phyloP scores from a whole-genome alignment of 2,329 filamentous ascomycete species.

The Hypoxylon sp. region DNA sequence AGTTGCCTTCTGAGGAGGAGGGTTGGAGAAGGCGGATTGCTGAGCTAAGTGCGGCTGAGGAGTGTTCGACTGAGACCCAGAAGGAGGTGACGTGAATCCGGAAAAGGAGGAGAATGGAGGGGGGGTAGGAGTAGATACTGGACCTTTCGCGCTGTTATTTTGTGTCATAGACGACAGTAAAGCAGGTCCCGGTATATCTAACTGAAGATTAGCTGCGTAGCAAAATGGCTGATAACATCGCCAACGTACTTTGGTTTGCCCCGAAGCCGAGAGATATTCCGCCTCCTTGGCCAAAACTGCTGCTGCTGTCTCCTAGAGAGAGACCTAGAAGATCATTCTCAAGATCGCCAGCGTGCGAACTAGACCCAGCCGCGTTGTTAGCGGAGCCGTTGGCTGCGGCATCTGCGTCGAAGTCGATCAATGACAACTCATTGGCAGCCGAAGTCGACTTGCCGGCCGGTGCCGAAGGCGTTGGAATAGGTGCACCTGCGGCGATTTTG shows the following conservation, averaged over 20 bases:
- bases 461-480: slow-evolving; percentile 49
- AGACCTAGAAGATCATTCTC: slow-evolving; percentile 93
- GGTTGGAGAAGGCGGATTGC: slow-evolving; percentile 61
- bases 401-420: slow-evolving; percentile 89
- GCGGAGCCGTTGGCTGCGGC: slow-evolving; percentile 57
- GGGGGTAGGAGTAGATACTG: slow-evolving; percentile 55
- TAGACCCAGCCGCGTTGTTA: slow-evolving; percentile 58
- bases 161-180: slow-evolving; percentile 74
- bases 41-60: slow-evolving; percentile 64
- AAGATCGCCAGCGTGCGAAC: slow-evolving; percentile 72
- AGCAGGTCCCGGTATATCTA: slow-evolving; percentile 74
- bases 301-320: slow-evolving; percentile 76
- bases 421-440: slow-evolving; percentile 79
- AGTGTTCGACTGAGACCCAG: slow-evolving; percentile 64
- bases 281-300: slow-evolving; percentile 77
- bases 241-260: slow-evolving; percentile 72
- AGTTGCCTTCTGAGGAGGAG: slow-evolving; percentile 53
- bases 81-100: slow-evolving; percentile 65
- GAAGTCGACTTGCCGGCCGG: slow-evolving; percentile 73
- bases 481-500: slow-evolving; percentile 84
- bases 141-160: slow-evolving; percentile 67
- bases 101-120: slow-evolving; percentile 67
- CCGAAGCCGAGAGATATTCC: slow-evolving; percentile 87
- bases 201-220: slow-evolving; percentile 46
- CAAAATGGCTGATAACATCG: neutral